These are phyloP conservation scores for Populus davidiana DNA, from an alignment of 345 rosid genomes.

Conservation along the genomic window DNA sequence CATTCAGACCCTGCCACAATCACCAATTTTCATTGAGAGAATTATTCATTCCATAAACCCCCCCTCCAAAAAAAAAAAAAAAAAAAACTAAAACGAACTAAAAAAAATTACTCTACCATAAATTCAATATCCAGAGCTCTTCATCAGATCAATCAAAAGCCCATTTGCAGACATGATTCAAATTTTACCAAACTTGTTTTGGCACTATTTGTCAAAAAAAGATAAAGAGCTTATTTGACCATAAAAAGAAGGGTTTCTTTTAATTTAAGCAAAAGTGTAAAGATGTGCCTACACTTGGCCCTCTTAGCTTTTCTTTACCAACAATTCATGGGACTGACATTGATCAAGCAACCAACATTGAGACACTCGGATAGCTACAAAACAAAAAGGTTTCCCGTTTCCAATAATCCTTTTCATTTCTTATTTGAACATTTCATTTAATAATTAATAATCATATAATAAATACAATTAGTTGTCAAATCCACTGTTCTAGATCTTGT, in stretches of 20 bases:
- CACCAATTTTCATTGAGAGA: background rate
- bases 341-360: background rate
- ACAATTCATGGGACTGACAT: background rate
- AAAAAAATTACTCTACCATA: background rate
- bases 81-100: background rate
- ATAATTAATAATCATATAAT: background rate
- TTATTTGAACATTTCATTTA: background rate
- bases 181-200: background rate
- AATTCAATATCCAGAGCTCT: background rate
- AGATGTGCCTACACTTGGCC: background rate
- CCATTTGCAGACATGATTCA: background rate
- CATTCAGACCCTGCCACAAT: constrained; percentile 37
- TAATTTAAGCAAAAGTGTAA: background rate
- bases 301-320: background rate
- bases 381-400: background rate
- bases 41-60: background rate
- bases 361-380: constrained; percentile 6
- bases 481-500: background rate
- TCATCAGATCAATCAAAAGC: background rate
- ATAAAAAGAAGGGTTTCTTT: background rate
- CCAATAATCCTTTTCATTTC: background rate
- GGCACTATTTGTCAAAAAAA: background rate
- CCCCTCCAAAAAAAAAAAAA: background rate
- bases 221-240: background rate
- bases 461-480: background rate